Evolutionary conservation across 257 asterid genomes (phyloP).

Genomic region (Cynanchum wilfordii): DNA sequence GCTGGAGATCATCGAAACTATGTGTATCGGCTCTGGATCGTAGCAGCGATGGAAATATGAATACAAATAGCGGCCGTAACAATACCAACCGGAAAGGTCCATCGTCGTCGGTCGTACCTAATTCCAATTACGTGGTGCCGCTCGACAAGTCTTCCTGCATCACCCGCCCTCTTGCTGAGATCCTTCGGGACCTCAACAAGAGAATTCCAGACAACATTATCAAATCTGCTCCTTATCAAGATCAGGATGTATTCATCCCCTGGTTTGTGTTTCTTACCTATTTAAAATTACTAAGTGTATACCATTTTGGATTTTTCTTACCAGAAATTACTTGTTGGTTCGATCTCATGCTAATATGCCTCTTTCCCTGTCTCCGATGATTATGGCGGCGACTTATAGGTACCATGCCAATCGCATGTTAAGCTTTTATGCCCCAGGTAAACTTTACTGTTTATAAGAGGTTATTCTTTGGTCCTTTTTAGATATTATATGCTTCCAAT

Average conservation of each 20-base stretch:
- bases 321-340: not conserved
- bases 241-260: slow-evolving; percentile 51
- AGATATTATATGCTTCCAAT: not conserved
- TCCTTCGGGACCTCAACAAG: slow-evolving; percentile 88
- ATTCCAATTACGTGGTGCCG: slow-evolving; percentile 85
- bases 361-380: slow-evolving; percentile 12
- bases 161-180: slow-evolving; percentile 92
- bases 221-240: slow-evolving; percentile 33
- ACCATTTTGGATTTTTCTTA: not conserved
- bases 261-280: slow-evolving; percentile 38
- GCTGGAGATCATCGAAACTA: slow-evolving; percentile 7
- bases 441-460: not conserved
- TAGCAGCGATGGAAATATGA: slow-evolving; percentile 7
- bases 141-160: slow-evolving; percentile 73
- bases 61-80: slow-evolving; percentile 13
- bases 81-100: slow-evolving; percentile 34
- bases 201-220: slow-evolving; percentile 84
- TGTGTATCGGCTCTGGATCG: slow-evolving; percentile 28
- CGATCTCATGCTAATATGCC: not conserved
- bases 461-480: not conserved
- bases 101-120: slow-evolving; percentile 43
- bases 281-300: not conserved
- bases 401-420: slow-evolving; percentile 96
- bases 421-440: slow-evolving; percentile 99
- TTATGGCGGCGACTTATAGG: slow-evolving; percentile 38